A percentile compares a stretch with the other conserved stretches of the same genome.
Evolutionary conservation across 1,284 basidiomycete species (phyloP).

Genomic region (Vanrija sp.): DNA sequence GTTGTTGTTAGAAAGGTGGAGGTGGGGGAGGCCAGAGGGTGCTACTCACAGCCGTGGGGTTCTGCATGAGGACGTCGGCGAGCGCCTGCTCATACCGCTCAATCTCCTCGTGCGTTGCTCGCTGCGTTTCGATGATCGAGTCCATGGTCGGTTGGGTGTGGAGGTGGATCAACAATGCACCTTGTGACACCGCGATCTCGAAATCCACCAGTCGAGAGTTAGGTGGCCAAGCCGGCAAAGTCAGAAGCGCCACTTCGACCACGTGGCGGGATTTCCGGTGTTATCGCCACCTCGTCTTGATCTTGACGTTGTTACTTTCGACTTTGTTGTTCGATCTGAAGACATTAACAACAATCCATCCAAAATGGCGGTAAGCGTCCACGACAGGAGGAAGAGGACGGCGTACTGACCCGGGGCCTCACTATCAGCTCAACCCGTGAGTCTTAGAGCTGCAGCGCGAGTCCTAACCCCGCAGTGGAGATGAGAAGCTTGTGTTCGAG

Average conservation of each 20-base stretch:
- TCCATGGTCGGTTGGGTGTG: conserved; percentile 58
- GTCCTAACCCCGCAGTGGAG: conserved; percentile 31
- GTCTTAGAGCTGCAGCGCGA: conserved; percentile 1
- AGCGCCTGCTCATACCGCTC: conserved; percentile 72
- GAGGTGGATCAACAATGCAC: background rate
- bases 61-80: conserved; percentile 53
- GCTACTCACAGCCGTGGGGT: conserved; percentile 44
- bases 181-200: background rate
- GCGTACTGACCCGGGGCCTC: conserved; percentile 18
- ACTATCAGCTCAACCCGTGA: conserved; percentile 42
- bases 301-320: no score
- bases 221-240: background rate
- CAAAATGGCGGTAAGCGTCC: conserved; percentile 67
- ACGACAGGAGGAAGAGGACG: conserved; percentile 28
- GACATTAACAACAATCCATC: conserved; percentile 3
- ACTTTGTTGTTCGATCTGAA: background rate
- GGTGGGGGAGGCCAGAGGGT: background rate
- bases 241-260: conserved; percentile 4
- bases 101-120: conserved; percentile 91
- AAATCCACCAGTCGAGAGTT: background rate
- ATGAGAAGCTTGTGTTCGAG: conserved; percentile 89
- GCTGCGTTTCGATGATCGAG: conserved; percentile 84
- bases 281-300: conserved; percentile 14
- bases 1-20: conserved; percentile 4
- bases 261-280: conserved; percentile 2